Evolutionary conservation across 2,329 filamentous ascomycete genomes (phyloP).

Genomic region (Phyllosticta capitalensis): DNA sequence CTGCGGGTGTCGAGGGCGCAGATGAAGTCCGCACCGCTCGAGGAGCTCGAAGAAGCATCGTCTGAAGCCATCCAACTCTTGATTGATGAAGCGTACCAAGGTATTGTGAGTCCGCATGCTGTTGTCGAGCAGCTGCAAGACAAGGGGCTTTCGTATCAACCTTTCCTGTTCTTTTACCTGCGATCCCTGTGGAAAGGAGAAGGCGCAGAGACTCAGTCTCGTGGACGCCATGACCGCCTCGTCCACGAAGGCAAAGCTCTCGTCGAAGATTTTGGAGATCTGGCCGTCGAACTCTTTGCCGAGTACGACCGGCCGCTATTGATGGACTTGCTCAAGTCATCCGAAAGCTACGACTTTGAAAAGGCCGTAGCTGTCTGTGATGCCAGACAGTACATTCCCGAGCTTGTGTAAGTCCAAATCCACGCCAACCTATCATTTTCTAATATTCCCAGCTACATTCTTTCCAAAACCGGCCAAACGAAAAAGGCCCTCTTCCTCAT

Average conservation of each 20-base stretch:
- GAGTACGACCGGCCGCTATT: conserved; percentile 69
- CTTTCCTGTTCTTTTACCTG: conserved; percentile 89
- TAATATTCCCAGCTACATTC: conserved; percentile 50
- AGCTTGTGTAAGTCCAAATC: conserved; percentile 56
- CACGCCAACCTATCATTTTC: background rate
- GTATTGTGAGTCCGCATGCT: conserved; percentile 65
- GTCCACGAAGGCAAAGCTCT: conserved; percentile 54
- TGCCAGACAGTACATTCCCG: conserved; percentile 67
- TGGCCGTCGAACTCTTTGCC: conserved; percentile 78
- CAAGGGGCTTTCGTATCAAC: conserved; percentile 47
- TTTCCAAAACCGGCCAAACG: conserved; percentile 90
- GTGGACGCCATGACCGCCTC: conserved; percentile 30
- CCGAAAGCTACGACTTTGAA: conserved; percentile 82
- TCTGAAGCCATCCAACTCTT: conserved; percentile 77
- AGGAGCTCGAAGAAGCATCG: conserved; percentile 70
- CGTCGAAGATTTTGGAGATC: conserved; percentile 78
- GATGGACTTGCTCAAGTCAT: conserved; percentile 78
- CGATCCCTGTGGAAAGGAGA: conserved; percentile 75
- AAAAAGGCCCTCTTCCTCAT: conserved; percentile 88
- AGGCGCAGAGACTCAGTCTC: conserved; percentile 37
- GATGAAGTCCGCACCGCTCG: conserved; percentile 52
- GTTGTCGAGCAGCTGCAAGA: conserved; percentile 70
- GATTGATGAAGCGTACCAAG: conserved; percentile 83
- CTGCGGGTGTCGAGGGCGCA: conserved; percentile 71
- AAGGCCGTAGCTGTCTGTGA: conserved; percentile 72